Evolutionary conservation across 2,329 filamentous ascomycete species (phyloP).

Genomic region (Cytospora schulzeri): DNA sequence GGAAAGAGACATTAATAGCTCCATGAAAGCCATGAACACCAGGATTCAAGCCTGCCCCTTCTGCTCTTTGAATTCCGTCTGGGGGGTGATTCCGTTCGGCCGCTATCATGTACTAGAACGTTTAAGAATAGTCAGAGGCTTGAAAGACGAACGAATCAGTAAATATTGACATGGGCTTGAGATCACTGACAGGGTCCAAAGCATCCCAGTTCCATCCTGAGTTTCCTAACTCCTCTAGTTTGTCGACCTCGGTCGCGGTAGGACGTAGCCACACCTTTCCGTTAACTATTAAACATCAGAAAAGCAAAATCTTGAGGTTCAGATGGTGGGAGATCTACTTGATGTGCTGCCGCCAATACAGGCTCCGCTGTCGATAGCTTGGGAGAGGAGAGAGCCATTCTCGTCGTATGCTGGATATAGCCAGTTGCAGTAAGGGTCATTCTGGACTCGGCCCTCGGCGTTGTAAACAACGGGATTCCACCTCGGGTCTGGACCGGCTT

Average conservation of each 20-base stretch:
- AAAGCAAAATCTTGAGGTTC: not conserved
- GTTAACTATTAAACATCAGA: too few species aligned
- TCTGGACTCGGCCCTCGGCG: slow-evolving; percentile 27
- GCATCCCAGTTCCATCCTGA: slow-evolving; percentile 27
- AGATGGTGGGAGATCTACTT: slow-evolving; percentile 23
- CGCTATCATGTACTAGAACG: slow-evolving; percentile 24
- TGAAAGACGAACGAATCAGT: not conserved
- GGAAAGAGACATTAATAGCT: slow-evolving; percentile 32
- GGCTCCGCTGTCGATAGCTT: slow-evolving; percentile 30
- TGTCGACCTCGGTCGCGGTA: slow-evolving; percentile 31
- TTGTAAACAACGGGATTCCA: slow-evolving; percentile 31
- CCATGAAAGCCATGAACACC: slow-evolving; percentile 27
- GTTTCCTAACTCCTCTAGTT: slow-evolving; percentile 29
- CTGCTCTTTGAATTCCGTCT: slow-evolving; percentile 25
- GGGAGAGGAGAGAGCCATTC: slow-evolving; percentile 25
- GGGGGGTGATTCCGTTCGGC: slow-evolving; percentile 32
- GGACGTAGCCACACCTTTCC: slow-evolving; percentile 34
- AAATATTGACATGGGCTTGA: too few species aligned
- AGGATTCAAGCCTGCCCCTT: slow-evolving; percentile 27
- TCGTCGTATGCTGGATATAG: slow-evolving; percentile 31
- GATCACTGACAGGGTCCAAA: slow-evolving; percentile 16
- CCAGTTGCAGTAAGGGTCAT: slow-evolving; percentile 31
- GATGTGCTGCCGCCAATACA: slow-evolving; percentile 34
- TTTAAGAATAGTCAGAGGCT: not conserved
- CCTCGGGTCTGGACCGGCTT: slow-evolving; percentile 32